Conservation (phyloP, 2,329 filamentous ascomycete species). For the Bipolaris cookei region DNA sequence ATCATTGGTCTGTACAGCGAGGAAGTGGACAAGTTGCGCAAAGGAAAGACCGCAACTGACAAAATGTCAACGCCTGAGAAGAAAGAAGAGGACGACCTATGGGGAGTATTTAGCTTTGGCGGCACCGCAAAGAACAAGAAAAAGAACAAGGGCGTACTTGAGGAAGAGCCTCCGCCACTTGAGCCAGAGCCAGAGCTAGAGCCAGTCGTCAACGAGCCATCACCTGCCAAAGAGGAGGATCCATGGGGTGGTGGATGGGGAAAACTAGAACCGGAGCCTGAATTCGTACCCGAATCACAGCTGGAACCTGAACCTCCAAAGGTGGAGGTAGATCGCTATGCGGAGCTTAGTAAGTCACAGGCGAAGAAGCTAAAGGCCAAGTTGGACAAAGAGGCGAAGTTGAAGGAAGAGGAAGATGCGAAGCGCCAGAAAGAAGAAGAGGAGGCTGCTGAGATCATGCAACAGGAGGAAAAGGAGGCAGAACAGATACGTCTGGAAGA, state of each 20-base stretch:
- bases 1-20: conserved; percentile 2
- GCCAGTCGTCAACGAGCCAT: neutral
- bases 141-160: conserved; percentile 41
- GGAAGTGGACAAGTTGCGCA: neutral
- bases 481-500: conserved; percentile 34
- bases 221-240: neutral
- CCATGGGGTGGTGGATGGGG: neutral
- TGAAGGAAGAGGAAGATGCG: conserved; percentile 27
- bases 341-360: conserved; percentile 37
- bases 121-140: conserved; percentile 39
- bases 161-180: conserved; percentile 27
- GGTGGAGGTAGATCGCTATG: conserved; percentile 45
- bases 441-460: conserved; percentile 25
- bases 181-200: neutral
- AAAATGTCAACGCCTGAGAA: neutral
- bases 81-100: neutral
- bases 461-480: conserved; percentile 33
- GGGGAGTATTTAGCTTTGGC: neutral
- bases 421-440: conserved; percentile 29
- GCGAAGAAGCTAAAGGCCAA: conserved; percentile 44
- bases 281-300: conserved; percentile 12
- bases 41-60: neutral
- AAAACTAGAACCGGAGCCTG: conserved; percentile 22
- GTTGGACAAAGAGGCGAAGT: conserved; percentile 39
- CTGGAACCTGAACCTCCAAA: conserved; percentile 46